Percentiles rank a stretch among this genome's conserved stretches.
These are phyloP conservation scores for Gnomoniopsis sp. DNA, from an alignment of 2,329 filamentous ascomycete species.

Conservation along the genomic window DNA sequence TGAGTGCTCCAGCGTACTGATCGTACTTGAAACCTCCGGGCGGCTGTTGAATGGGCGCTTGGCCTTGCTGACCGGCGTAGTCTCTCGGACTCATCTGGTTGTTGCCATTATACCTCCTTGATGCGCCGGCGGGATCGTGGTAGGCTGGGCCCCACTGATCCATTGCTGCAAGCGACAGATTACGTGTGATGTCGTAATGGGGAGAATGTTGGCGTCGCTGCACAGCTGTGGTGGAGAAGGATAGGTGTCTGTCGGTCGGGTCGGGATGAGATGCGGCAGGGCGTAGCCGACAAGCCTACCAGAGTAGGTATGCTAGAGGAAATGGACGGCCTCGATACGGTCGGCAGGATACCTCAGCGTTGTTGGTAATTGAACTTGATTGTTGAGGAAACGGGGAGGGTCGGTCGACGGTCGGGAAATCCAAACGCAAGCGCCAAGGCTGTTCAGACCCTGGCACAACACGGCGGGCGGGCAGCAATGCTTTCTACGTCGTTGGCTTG, in stretches of 20 bases:
- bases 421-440: slow-evolving; percentile 7
- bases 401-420: slow-evolving; percentile 1
- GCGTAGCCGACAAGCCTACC: background rate
- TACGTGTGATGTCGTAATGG: slow-evolving; percentile 15
- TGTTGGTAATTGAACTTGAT: slow-evolving; percentile 1
- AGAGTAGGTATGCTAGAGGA: background rate
- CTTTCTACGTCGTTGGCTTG: slow-evolving; percentile 13
- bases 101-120: slow-evolving; percentile 61
- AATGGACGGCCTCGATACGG: background rate
- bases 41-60: slow-evolving; percentile 42
- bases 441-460: slow-evolving; percentile 9
- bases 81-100: slow-evolving; percentile 27
- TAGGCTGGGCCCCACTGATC: slow-evolving; percentile 64
- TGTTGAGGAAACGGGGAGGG: slow-evolving; percentile 2
- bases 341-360: slow-evolving; percentile 1
- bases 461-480: slow-evolving; percentile 12
- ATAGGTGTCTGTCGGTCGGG: background rate
- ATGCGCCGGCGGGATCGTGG: slow-evolving; percentile 59
- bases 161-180: slow-evolving; percentile 33
- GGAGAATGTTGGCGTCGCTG: slow-evolving; percentile 11
- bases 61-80: slow-evolving; percentile 22
- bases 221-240: background rate
- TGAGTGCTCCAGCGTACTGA: slow-evolving; percentile 53
- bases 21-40: slow-evolving; percentile 65
- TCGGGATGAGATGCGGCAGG: background rate